Base-by-base conservation (phyloP, 768 basidiomycete genomes). In the Hypholoma fasciculare region DNA sequence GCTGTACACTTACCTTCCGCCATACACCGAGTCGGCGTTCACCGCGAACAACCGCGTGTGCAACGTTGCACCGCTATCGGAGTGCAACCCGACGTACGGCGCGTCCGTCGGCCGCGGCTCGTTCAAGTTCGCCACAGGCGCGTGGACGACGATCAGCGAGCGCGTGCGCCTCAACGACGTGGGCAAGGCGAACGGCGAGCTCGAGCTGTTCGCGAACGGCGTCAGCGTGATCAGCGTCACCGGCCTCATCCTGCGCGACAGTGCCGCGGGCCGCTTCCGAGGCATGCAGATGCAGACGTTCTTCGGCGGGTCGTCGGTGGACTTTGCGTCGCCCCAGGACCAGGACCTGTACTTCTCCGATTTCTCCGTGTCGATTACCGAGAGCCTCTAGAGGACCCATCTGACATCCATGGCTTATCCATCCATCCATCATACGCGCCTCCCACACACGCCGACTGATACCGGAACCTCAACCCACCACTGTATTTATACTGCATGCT, bases 251-350 rank as follows among this genome's bases (percentile, higher is more conserved):
- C 72, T 90, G 34, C 74, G 84, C 49, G 76, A 82, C 59, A 74
- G 73, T 57, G 69, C 67, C 26, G 70, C 72, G 0, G 82, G 84
- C 40, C 77, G 76, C 60, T 80, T 91, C 65, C 78, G 83, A 36
- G 89, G 90, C 19, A 82, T 89, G 56, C 84, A 84, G 69, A 82
- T 86, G 78, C 86, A 90, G 73, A 87, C 88, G n/a, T 90, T 90
- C 81, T 90, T 92, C 62, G 88, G 88, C 49, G 87, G 71, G 27
- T 71, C 70, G 30, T 62, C 61, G 39, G 52, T 58, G 36, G 48
- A 63, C n/a, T 68, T 68, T 50, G 88, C 85, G 16, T 81, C 84
- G 6, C 84, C 88, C 16, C 80, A 82, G 67, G 76, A 81, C 51
- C 88, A 90, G 71, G 72, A 77, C 63, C 71, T 80, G 17, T 90